Evolutionary conservation across 1,284 basidiomycete genomes (phyloP).

Genomic region (Cryptococcus sp.): DNA sequence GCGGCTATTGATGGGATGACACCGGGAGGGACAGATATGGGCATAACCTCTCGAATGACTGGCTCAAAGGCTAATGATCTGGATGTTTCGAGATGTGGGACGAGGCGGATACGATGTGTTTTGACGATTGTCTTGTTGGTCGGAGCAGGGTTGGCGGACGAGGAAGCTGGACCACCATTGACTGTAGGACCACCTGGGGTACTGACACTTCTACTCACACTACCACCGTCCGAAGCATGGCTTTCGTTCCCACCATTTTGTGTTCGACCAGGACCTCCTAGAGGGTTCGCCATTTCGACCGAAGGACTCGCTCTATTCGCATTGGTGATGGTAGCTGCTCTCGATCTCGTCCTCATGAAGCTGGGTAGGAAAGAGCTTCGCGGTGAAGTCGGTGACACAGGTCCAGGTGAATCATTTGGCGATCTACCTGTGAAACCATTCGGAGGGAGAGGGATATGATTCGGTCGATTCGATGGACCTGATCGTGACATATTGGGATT

Average conservation of each 20-base stretch:
- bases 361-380: conserved; percentile 40
- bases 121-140: conserved; percentile 2
- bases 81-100: conserved; percentile 86
- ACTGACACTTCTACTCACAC: conserved; percentile 35
- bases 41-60: conserved; percentile 65
- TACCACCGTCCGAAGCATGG: conserved; percentile 7
- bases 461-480: conserved; percentile 13
- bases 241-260: background rate
- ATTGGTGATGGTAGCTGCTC: conserved; percentile 37
- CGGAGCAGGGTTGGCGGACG: background rate
- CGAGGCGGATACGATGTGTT: conserved; percentile 64
- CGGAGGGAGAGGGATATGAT: conserved; percentile 26
- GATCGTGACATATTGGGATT: conserved; percentile 9
- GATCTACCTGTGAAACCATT: conserved; percentile 8
- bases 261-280: conserved; percentile 2
- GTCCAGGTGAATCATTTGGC: conserved; percentile 19
- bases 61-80: conserved; percentile 90
- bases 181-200: conserved; percentile 16
- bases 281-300: conserved; percentile 18
- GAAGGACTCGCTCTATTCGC: conserved; percentile 15
- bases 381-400: conserved; percentile 38
- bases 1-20: conserved; percentile 28
- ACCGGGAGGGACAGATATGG: conserved; percentile 53
- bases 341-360: conserved; percentile 41
- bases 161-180: background rate